Base-by-base conservation (phyloP, 495 filamentous ascomycete species). In the Polyplosphaeria fusca region DNA sequence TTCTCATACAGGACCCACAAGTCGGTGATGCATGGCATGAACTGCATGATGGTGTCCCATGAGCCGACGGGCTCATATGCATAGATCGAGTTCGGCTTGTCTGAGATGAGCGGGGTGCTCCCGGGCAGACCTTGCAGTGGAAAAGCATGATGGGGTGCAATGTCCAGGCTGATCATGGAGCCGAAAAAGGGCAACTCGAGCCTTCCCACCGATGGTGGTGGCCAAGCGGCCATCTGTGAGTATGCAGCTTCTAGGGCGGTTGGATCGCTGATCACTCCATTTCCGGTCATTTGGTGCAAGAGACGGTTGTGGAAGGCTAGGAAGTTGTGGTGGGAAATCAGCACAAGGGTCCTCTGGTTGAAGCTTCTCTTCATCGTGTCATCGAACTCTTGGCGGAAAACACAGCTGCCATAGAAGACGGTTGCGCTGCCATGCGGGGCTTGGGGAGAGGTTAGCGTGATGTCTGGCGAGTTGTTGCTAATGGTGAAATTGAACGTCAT, bases 381-480 rank as follows among this genome's bases (percentile, higher is more conserved):
- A 45, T 71, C 68, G 14, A 52, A 58, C 42, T 69, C 65, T 32
- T 69, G 68, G 22, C 68, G 68, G 44, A 71, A 71, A 28, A 71
- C 47, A 42, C 59, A 66, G 45, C 24, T 42, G 13, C 50, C 67
- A 43, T 67, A 62, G 54, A 71, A 54, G 22, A 32, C 27, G 37
- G 5, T 51, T 7, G 60, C 43, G 46, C 58, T 71, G 23, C 67
- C 67, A 51, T 69, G 45, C 5, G 65, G 65, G n/a, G 56, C 44
- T 30, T 49, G 52, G 1, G 67, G 67, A 28, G 67, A 66, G 22
- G 28, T 48, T 2, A 69, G 48, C 1, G 3, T 41, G 25, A 71
- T 52, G 16, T 64, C 55, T 11, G 67, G 67, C 4, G 67, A 69
- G 52, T 68, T 61, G 48, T 71, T 69, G 44, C 48, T 49, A 23